Evolutionary conservation across 202 grass and related monocot species (phyloP).

Genomic region (Hordeum pubiflorum): DNA sequence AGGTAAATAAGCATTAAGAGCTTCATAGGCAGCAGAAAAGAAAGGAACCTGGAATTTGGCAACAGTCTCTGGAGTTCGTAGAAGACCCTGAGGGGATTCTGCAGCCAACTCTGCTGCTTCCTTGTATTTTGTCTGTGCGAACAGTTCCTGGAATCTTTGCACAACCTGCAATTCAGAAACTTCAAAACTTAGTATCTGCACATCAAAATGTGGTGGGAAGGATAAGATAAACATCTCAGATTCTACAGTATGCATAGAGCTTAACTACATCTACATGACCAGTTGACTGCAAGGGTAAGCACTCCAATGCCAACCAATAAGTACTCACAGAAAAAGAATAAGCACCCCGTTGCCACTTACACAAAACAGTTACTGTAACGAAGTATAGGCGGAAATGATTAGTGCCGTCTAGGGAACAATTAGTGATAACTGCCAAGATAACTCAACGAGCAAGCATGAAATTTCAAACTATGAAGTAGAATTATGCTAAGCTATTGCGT

Average conservation of each 20-base stretch:
- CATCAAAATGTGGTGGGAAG: neutral
- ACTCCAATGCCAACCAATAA: neutral
- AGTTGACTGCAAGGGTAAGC: neutral
- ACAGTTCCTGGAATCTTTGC: conserved; percentile 89
- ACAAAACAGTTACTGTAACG: neutral
- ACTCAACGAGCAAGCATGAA: neutral
- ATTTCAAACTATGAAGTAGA: neutral
- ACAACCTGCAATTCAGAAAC: conserved; percentile 61
- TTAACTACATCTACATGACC: neutral
- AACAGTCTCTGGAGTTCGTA: conserved; percentile 80
- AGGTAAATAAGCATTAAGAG: neutral
- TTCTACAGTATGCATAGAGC: neutral
- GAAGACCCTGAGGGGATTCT: conserved; percentile 77
- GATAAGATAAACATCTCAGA: neutral
- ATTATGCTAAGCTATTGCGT: neutral
- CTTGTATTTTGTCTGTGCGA: conserved; percentile 87
- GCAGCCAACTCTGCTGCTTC: conserved; percentile 93
- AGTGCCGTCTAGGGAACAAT: neutral
- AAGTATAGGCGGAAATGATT: neutral
- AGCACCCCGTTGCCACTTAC: neutral
- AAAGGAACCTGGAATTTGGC: conserved; percentile 74
- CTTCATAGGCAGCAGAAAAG: conserved; percentile 2
- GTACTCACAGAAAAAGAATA: neutral
- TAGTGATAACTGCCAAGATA: neutral
- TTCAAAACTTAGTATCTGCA: neutral